Evolutionary conservation across 2,329 filamentous ascomycete species (phyloP).

Genomic region (Fonsecaea erecta): DNA sequence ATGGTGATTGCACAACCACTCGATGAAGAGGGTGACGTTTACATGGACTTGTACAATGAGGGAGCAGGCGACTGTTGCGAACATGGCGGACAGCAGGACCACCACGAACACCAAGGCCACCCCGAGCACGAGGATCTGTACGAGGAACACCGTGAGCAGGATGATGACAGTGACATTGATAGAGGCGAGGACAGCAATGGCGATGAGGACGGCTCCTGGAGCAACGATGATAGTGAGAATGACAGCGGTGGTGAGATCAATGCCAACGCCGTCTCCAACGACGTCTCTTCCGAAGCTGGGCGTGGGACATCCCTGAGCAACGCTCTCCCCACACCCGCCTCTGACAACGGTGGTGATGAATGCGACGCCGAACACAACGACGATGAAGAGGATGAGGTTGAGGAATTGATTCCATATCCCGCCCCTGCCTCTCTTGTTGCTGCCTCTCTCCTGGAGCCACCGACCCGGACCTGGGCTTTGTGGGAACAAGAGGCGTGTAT

Average conservation of each 20-base stretch:
- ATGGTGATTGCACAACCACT: constrained; percentile 3
- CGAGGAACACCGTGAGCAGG: constrained; percentile 1
- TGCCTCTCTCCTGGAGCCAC: constrained; percentile 14
- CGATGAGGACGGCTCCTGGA: neutral
- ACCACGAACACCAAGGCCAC: too few species aligned
- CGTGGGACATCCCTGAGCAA: constrained; percentile 5
- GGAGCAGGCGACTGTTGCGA: too few species aligned
- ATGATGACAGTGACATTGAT: neutral
- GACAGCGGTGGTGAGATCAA: neutral
- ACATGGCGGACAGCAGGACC: too few species aligned
- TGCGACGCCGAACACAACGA: neutral
- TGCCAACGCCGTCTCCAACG: constrained; percentile 5
- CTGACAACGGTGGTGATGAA: neutral
- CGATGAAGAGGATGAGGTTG: neutral
- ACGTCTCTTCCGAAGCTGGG: constrained; percentile 16
- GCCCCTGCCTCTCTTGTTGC: constrained; percentile 25
- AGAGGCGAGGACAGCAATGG: neutral
- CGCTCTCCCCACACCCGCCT: neutral
- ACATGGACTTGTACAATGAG: neutral
- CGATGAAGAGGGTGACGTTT: constrained; percentile 4
- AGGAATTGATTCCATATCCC: constrained; percentile 24
- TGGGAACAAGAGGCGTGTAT: constrained; percentile 35
- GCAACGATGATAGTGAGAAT: neutral
- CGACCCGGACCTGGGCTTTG: constrained; percentile 24
- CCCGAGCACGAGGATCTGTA: constrained; percentile 8